Percentiles rank a stretch among this genome's conserved stretches.
phyloP scores from a whole-genome alignment of 139 green algal genomes.

The Tetraselmis chui region DNA sequence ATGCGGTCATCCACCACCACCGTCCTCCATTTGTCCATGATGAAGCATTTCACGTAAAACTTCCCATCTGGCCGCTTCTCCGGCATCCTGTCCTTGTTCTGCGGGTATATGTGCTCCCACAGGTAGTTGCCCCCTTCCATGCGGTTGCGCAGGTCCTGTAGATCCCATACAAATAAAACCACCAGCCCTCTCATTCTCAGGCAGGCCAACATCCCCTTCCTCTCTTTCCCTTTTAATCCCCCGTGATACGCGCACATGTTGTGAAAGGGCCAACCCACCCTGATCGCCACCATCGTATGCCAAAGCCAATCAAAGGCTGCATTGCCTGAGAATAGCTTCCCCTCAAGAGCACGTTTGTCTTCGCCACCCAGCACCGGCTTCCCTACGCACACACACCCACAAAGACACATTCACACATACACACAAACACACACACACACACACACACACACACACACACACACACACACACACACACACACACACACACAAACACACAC shows the following conservation, averaged over 20 bases:
- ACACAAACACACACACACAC: no score
- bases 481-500: no score
- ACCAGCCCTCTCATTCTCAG: no score
- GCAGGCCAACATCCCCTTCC: no score
- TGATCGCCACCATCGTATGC: constrained; percentile 12
- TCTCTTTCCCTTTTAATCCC: no score
- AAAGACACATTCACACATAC: no score
- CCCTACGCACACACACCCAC: neutral
- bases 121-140: constrained; percentile 45
- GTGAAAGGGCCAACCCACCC: neutral
- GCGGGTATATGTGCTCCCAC: constrained; percentile 67
- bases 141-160: constrained; percentile 16
- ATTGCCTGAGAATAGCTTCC: constrained; percentile 19
- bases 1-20: constrained; percentile 73
- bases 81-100: constrained; percentile 48
- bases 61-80: constrained; percentile 33
- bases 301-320: constrained; percentile 13
- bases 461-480: no score
- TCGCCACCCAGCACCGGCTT: neutral
- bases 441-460: no score
- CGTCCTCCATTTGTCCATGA: constrained; percentile 54
- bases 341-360: constrained; percentile 3
- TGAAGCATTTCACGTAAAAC: constrained; percentile 56
- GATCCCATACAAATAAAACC: no score
- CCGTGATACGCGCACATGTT: neutral